phyloP scores from a whole-genome alignment of 257 asterid genomes.

The Primulina huaijiensis region DNA sequence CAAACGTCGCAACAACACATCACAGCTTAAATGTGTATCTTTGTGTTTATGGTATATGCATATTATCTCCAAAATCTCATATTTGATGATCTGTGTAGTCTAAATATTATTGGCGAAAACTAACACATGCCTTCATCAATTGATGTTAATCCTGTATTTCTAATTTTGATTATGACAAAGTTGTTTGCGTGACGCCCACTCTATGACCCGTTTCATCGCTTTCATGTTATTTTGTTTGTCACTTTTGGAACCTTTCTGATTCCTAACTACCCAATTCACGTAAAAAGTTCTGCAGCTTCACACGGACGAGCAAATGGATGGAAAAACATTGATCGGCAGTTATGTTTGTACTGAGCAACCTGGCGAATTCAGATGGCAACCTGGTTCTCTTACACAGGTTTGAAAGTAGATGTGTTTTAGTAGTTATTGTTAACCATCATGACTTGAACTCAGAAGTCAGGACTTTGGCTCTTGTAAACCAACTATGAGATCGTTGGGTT shows the following conservation, averaged over 20 bases:
- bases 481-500: too few species aligned
- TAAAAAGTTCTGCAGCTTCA: slow-evolving; percentile 69
- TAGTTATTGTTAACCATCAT: too few species aligned
- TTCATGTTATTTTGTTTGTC: slow-evolving; percentile 6
- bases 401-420: slow-evolving; percentile 3
- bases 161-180: slow-evolving; percentile 12
- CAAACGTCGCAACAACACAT: too few species aligned
- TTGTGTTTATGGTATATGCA: neutral
- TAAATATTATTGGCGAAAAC: neutral
- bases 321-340: slow-evolving; percentile 84
- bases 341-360: slow-evolving; percentile 89
- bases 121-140: neutral
- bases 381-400: slow-evolving; percentile 98
- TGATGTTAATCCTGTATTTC: neutral
- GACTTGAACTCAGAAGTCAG: too few species aligned
- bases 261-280: slow-evolving; percentile 13
- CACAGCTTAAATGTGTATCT: neutral
- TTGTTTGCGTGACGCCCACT: slow-evolving; percentile 10
- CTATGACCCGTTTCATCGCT: neutral
- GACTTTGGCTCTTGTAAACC: too few species aligned
- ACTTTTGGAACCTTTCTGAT: slow-evolving; percentile 20
- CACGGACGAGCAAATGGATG: slow-evolving; percentile 98
- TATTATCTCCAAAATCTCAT: neutral
- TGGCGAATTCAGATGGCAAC: slow-evolving; percentile 99
- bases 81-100: neutral